Conservation (phyloP, 768 basidiomycete genomes). For the Termitomyces sp. region DNA sequence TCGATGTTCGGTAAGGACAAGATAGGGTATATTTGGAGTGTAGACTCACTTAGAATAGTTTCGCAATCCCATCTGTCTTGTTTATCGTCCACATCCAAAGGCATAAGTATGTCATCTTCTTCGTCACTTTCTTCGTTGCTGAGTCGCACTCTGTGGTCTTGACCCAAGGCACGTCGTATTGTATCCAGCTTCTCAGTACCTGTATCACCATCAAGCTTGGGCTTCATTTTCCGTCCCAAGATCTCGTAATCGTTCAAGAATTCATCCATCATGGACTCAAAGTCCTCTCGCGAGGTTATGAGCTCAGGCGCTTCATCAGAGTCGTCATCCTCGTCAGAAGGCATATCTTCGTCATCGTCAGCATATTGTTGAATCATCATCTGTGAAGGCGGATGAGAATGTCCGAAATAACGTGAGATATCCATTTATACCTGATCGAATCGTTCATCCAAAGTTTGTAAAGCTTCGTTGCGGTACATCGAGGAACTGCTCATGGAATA, state of each 20-base stretch:
- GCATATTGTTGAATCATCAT: slow-evolving; percentile 78
- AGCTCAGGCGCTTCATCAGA: slow-evolving; percentile 67
- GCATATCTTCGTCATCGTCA: slow-evolving; percentile 43
- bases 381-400: slow-evolving; percentile 21
- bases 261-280: slow-evolving; percentile 87
- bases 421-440: slow-evolving; percentile 74
- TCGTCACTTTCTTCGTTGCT: slow-evolving; percentile 39
- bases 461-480: slow-evolving; percentile 87
- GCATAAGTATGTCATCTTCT: slow-evolving; percentile 33
- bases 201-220: slow-evolving; percentile 65
- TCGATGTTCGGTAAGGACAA: slow-evolving; percentile 1
- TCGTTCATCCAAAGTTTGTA: slow-evolving; percentile 85
- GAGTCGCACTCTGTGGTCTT: slow-evolving; percentile 51
- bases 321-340: slow-evolving; percentile 31
- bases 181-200: slow-evolving; percentile 77
- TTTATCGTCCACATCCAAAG: slow-evolving; percentile 47
- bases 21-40: neutral
- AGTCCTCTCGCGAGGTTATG: slow-evolving; percentile 82
- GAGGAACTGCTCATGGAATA: slow-evolving; percentile 98
- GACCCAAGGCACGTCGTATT: slow-evolving; percentile 73
- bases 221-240: slow-evolving; percentile 81
- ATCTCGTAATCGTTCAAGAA: slow-evolving; percentile 92
- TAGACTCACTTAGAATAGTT: slow-evolving; percentile 79
- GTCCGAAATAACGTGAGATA: neutral
- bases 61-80: slow-evolving; percentile 94